Conservation (phyloP, 805 yeast genomes). For the Metschnikowia kunwiensis region DNA sequence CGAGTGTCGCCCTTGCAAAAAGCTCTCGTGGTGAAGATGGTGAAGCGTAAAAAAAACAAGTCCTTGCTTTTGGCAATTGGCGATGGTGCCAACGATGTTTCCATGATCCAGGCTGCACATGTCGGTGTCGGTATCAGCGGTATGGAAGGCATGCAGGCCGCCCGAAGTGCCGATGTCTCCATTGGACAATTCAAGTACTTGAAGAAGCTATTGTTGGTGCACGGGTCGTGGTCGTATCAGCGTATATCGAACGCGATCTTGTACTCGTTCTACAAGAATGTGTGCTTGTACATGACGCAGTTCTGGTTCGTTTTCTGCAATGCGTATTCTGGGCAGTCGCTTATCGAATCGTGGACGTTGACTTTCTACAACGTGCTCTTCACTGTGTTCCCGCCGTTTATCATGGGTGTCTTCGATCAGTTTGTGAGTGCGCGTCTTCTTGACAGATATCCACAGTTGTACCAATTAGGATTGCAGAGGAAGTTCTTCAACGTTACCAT, state of each 20-base stretch:
- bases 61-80: slow-evolving; percentile 88
- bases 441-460: slow-evolving; percentile 88
- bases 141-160: slow-evolving; percentile 99
- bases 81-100: slow-evolving; percentile 98
- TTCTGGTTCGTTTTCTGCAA: slow-evolving; percentile 96
- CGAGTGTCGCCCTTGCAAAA: slow-evolving; percentile 97
- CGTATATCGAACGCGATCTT: slow-evolving; percentile 89
- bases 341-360: slow-evolving; percentile 96
- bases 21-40: slow-evolving; percentile 93
- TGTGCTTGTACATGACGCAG: slow-evolving; percentile 94
- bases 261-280: slow-evolving; percentile 93
- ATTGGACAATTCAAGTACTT: slow-evolving; percentile 92
- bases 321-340: slow-evolving; percentile 92
- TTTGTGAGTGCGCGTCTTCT: slow-evolving; percentile 86
- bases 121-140: slow-evolving; percentile 99
- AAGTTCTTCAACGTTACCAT: slow-evolving; percentile 85
- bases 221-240: slow-evolving; percentile 97
- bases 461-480: slow-evolving; percentile 85
- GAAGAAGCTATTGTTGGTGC: slow-evolving; percentile 80
- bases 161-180: slow-evolving; percentile 95
- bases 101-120: slow-evolving; percentile 99
- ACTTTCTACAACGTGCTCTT: slow-evolving; percentile 93
- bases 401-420: slow-evolving; percentile 94
- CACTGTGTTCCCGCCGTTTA: slow-evolving; percentile 94
- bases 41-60: slow-evolving; percentile 70